Conservation (phyloP, 345 rosid species). For the Eucalyptus regnans region DNA sequence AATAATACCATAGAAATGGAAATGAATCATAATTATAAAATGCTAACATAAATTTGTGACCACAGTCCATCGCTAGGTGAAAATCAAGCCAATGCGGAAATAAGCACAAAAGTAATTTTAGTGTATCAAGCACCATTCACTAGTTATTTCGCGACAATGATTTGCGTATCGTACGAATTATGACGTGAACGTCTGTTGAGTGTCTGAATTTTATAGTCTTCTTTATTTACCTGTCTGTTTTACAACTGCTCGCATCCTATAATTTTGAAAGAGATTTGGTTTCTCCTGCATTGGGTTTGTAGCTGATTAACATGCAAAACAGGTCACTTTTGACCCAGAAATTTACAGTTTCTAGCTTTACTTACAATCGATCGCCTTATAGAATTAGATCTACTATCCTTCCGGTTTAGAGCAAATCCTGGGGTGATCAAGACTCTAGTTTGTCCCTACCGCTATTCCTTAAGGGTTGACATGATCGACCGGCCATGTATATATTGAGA, state of each 20-base stretch:
- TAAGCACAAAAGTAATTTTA: not conserved
- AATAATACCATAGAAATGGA: not conserved
- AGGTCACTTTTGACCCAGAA: not conserved
- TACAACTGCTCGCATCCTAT: not conserved
- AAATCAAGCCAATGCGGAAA: not conserved
- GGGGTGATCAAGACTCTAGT: not conserved
- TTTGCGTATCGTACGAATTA: not conserved
- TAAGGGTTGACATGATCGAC: not conserved
- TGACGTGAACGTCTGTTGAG: not conserved
- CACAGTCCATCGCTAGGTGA: not conserved
- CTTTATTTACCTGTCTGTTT: not conserved
- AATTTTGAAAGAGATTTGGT: not conserved
- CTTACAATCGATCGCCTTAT: not conserved
- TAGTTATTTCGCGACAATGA: not conserved
- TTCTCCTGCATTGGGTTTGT: not conserved
- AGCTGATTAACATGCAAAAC: not conserved
- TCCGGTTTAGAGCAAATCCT: not conserved
- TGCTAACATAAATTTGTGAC: not conserved
- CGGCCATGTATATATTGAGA: not conserved
- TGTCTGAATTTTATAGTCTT: not conserved
- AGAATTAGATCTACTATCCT: not conserved
- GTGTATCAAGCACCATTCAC: not conserved
- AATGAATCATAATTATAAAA: not conserved
- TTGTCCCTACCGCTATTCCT: not conserved
- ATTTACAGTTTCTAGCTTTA: not conserved